These are phyloP conservation scores for Saccharomyces hybrid DNA, from an alignment of 1,139 yeast species.

Conservation along the genomic window DNA sequence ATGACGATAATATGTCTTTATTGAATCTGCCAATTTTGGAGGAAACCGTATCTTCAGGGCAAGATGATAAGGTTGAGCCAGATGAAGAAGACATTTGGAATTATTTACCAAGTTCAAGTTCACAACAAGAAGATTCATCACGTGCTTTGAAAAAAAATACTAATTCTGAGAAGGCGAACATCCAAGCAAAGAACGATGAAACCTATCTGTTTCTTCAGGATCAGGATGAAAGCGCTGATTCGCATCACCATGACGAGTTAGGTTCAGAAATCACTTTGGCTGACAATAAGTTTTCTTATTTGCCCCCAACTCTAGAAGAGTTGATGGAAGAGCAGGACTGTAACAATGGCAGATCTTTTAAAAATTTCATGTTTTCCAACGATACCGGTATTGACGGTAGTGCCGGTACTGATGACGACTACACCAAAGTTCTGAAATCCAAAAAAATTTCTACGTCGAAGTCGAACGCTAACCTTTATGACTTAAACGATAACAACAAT, in stretches of 20 bases:
- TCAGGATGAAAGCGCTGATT: not conserved
- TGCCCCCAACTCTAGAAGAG: conserved; percentile 30
- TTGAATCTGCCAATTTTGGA: not conserved
- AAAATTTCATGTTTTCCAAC: conserved; percentile 7
- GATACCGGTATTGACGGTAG: conserved; percentile 7
- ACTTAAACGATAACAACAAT: not conserved
- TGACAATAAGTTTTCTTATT: conserved; percentile 12
- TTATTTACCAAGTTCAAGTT: not conserved
- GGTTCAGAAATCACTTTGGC: not conserved
- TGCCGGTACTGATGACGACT: not conserved
- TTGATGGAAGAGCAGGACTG: conserved; percentile 29
- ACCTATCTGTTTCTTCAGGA: not conserved
- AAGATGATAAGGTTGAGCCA: conserved; percentile 5
- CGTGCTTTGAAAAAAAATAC: not conserved
- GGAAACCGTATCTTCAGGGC: not conserved
- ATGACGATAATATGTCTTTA: not conserved
- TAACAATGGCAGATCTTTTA: conserved; percentile 5
- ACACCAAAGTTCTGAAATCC: not conserved
- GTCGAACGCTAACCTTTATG: not conserved
- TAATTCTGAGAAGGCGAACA: not conserved
- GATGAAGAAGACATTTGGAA: conserved; percentile 4
- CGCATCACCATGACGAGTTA: not conserved
- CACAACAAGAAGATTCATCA: not conserved
- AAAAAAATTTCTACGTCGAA: not conserved
- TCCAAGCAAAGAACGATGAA: not conserved